phyloP scores from a whole-genome alignment of 495 filamentous ascomycete species.

The Aspergillus ellipticus region DNA sequence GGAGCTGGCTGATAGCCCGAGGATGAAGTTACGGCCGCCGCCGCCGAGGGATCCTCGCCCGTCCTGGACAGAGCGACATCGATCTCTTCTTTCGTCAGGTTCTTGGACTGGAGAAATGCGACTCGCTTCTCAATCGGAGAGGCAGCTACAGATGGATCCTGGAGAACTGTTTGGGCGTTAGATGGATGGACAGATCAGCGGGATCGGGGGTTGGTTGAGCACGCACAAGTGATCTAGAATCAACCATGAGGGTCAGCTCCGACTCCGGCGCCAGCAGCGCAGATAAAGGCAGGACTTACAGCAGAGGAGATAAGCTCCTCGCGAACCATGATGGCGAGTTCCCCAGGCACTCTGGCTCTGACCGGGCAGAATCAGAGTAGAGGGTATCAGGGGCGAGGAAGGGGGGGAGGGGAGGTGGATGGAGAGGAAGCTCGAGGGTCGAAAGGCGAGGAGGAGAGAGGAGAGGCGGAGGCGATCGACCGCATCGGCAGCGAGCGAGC shows the following conservation, averaged over 20 bases:
- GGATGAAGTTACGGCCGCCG: constrained; percentile 34
- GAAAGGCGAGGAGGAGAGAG: constrained; percentile 10
- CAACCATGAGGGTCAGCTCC: constrained; percentile 17
- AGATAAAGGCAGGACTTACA: constrained; percentile 45
- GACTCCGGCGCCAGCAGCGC: constrained; percentile 10
- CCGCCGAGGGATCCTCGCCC: constrained; percentile 51
- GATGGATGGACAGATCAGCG: constrained; percentile 9
- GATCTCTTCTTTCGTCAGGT: constrained; percentile 93
- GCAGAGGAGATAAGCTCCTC: constrained; percentile 84
- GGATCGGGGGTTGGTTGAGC: constrained; percentile 7
- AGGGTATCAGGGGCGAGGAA: neutral
- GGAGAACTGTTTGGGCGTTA: constrained; percentile 63
- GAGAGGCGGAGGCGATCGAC: constrained; percentile 7
- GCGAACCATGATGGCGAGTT: constrained; percentile 59
- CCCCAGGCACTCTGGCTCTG: constrained; percentile 6
- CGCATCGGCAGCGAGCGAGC: constrained; percentile 18
- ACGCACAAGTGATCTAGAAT: constrained; percentile 39
- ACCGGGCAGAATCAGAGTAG: constrained; percentile 13
- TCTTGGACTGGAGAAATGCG: constrained; percentile 93
- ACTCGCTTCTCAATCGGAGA: constrained; percentile 90
- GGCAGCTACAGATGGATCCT: constrained; percentile 84
- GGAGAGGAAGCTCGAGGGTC: constrained; percentile 6
- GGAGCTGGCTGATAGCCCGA: constrained; percentile 45
- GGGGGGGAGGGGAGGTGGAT: neutral
- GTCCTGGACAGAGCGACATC: constrained; percentile 75